Conservation (phyloP, 176 grass and related monocot genomes). For the Lolium multiflorum region DNA sequence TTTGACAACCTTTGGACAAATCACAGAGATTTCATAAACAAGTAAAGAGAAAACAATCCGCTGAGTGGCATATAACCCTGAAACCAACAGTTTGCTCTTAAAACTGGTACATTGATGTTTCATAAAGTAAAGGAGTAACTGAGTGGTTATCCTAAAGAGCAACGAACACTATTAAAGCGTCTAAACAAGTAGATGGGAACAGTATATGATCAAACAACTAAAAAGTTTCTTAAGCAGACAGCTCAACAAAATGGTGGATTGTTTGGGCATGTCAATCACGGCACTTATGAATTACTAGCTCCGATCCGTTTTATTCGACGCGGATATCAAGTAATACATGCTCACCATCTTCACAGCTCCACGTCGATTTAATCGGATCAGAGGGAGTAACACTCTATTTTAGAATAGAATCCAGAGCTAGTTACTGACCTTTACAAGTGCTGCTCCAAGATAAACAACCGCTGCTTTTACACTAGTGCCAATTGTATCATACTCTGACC, state of each 20-base stretch:
- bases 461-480: conserved; percentile 94
- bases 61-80: neutral
- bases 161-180: neutral
- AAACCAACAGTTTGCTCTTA: neutral
- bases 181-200: conserved; percentile 7
- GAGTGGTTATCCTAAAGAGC: neutral
- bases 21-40: neutral
- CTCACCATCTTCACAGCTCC: too few species aligned
- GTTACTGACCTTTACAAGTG: conserved; percentile 86
- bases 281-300: conserved; percentile 12
- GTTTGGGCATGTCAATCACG: neutral
- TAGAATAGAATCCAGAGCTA: neutral
- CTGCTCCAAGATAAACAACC: conserved; percentile 86
- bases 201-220: conserved; percentile 7
- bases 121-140: neutral
- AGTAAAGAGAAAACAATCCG: neutral
- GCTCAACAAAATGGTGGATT: neutral
- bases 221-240: neutral
- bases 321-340: too few species aligned
- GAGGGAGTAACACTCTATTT: conserved; percentile 22
- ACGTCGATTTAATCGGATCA: too few species aligned
- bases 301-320: too few species aligned
- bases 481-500: conserved; percentile 97
- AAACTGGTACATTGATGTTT: neutral
- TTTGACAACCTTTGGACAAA: neutral